These are phyloP conservation scores for Hemisphaericaspora xylanilytica DNA, from an alignment of 1,139 yeast genomes.

Conservation along the genomic window DNA sequence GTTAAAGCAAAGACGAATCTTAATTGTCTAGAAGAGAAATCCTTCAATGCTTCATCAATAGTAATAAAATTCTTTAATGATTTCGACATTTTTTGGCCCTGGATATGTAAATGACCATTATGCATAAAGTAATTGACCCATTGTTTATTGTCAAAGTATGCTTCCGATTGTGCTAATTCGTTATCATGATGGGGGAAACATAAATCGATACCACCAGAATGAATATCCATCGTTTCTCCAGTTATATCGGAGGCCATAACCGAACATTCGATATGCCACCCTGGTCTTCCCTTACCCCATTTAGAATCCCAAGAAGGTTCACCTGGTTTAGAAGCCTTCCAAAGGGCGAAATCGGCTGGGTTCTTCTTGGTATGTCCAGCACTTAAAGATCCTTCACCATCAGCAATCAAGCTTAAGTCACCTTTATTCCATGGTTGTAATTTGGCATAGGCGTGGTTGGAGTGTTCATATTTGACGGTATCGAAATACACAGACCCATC, in stretches of 20 bases:
- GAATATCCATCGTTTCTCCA: conserved; percentile 86
- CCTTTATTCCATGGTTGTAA: conserved; percentile 98
- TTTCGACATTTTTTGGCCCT: conserved; percentile 97
- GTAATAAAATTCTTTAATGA: conserved; percentile 93
- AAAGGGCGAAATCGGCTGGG: conserved; percentile 87
- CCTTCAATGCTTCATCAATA: conserved; percentile 80
- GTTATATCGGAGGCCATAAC: conserved; percentile 95
- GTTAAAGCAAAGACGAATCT: conserved; percentile 87
- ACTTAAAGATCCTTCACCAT: conserved; percentile 91
- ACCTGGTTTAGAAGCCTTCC: conserved; percentile 97
- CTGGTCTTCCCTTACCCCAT: conserved; percentile 98
- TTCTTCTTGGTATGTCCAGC: conserved; percentile 59
- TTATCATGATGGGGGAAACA: conserved; percentile 99
- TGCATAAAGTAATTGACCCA: conserved; percentile 97
- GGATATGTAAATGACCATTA: conserved; percentile 95
- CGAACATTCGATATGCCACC: conserved; percentile 99
- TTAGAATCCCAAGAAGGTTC: conserved; percentile 96
- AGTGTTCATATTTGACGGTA: conserved; percentile 74
- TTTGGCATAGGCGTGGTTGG: conserved; percentile 84
- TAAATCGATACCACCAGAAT: conserved; percentile 94
- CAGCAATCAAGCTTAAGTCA: conserved; percentile 77
- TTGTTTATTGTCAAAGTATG: conserved; percentile 81
- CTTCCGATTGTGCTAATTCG: conserved; percentile 96
- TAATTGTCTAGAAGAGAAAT: conserved; percentile 73
- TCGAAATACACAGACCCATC: conserved; percentile 97